These are phyloP conservation scores for Penicillium bialowiezense DNA, from an alignment of 495 filamentous ascomycete species.

Conservation along the genomic window DNA sequence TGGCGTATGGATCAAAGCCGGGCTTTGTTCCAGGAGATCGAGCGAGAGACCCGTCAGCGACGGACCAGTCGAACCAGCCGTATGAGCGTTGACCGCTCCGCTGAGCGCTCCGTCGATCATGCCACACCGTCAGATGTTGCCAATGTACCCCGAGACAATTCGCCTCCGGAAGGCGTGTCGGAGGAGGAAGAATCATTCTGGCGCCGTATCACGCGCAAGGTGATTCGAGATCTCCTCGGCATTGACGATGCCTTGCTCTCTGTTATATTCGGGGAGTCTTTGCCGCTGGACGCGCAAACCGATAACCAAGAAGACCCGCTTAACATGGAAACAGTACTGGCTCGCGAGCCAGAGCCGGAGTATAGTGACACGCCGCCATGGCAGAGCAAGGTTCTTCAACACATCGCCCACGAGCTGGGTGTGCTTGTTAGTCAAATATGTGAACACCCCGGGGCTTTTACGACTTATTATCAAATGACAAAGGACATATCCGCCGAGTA, in stretches of 20 bases:
- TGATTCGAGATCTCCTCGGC: slow-evolving; percentile 86
- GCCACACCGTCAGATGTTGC: slow-evolving; percentile 18
- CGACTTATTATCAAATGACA: slow-evolving; percentile 58
- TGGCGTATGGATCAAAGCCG: slow-evolving; percentile 92
- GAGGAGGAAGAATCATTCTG: slow-evolving; percentile 63
- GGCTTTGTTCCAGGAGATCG: slow-evolving; percentile 81
- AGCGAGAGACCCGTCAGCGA: slow-evolving; percentile 72
- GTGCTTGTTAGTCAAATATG: slow-evolving; percentile 78
- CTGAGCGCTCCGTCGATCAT: slow-evolving; percentile 18
- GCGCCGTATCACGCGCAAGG: slow-evolving; percentile 77
- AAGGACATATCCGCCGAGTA: slow-evolving; percentile 45
- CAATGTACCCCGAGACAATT: slow-evolving; percentile 15
- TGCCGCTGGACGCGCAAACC: slow-evolving; percentile 43
- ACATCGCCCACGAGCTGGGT: slow-evolving; percentile 84
- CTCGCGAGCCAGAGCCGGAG: slow-evolving; percentile 33
- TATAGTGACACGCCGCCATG: slow-evolving; percentile 53
- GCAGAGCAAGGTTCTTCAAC: slow-evolving; percentile 75
- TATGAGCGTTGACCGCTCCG: slow-evolving; percentile 28
- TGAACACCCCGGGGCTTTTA: slow-evolving; percentile 78
- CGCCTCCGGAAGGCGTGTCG: slow-evolving; percentile 19
- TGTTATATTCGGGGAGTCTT: slow-evolving; percentile 80
- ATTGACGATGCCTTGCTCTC: slow-evolving; percentile 83
- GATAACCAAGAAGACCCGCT: slow-evolving; percentile 6
- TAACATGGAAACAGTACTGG: slow-evolving; percentile 32
- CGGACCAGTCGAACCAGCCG: slow-evolving; percentile 33